A percentile compares a stretch with the other conserved stretches of the same genome.
phyloP scores from a whole-genome alignment of 306 rosid species.

The Medicago arabica region DNA sequence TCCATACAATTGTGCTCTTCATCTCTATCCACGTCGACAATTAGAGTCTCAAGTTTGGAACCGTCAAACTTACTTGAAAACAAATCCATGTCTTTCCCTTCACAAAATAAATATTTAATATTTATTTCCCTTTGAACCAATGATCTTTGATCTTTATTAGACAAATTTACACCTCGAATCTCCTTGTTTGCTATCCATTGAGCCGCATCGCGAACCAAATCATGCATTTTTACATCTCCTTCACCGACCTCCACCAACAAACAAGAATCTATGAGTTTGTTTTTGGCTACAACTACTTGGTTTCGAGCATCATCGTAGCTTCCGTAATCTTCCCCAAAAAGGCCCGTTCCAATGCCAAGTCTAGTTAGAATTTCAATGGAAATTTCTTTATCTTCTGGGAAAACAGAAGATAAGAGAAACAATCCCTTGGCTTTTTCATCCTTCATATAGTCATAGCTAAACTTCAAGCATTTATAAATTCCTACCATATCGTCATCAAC shows the following conservation, averaged over 20 bases:
- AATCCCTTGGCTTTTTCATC: not conserved
- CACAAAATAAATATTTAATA: not conserved
- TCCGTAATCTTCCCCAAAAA: not conserved
- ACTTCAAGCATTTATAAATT: slow-evolving; percentile 9
- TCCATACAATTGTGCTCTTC: accelerated
- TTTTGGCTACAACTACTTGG: not conserved
- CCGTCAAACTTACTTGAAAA: not conserved
- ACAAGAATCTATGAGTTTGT: slow-evolving; percentile 19
- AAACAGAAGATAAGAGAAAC: slow-evolving; percentile 32
- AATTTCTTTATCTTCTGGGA: slow-evolving; percentile 41
- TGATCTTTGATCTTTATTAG: no score
- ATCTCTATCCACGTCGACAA: not conserved
- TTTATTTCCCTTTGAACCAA: not conserved
- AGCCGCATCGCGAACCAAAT: slow-evolving; percentile 23
- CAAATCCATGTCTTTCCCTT: not conserved
- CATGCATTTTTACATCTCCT: not conserved
- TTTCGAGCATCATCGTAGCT: not conserved
- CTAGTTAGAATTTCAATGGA: not conserved
- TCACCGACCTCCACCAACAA: not conserved
- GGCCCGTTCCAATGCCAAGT: not conserved
- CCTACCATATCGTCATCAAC: not conserved
- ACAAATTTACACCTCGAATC: not conserved
- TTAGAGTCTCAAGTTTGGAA: slow-evolving; percentile 17
- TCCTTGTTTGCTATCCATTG: not conserved
- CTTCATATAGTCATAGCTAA: slow-evolving; percentile 6